phyloP scores from a whole-genome alignment of 2,329 filamentous ascomycete species.

The Phyllosticta citribraziliensis region DNA sequence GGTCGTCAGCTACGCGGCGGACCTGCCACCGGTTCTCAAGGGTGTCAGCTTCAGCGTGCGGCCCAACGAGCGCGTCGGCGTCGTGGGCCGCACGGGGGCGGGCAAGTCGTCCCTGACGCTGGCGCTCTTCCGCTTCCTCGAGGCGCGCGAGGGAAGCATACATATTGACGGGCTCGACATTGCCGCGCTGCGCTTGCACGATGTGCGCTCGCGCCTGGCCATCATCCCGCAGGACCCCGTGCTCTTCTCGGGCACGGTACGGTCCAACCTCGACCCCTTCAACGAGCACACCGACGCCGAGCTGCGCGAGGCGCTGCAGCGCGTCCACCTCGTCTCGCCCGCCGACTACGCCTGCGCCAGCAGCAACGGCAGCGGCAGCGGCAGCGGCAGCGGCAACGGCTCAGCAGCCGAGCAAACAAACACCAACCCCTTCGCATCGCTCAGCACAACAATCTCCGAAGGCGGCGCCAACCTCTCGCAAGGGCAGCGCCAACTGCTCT shows the following conservation, averaged over 20 bases:
- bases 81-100: conserved; percentile 64
- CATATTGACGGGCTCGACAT: conserved; percentile 67
- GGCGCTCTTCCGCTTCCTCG: conserved; percentile 68
- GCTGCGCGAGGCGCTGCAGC: conserved; percentile 57
- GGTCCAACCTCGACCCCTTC: conserved; percentile 70
- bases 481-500: conserved; percentile 17
- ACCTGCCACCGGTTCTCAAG: conserved; percentile 61
- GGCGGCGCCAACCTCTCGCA: conserved; percentile 15
- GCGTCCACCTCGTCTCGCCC: conserved; percentile 53
- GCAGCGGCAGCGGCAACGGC: neutral
- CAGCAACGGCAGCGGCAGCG: neutral
- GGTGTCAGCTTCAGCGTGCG: conserved; percentile 58
- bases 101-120: conserved; percentile 69
- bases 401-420: conserved; percentile 3
- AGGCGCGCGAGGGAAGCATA: conserved; percentile 38
- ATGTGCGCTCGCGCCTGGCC: conserved; percentile 62
- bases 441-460: conserved; percentile 13
- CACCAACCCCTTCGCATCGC: conserved; percentile 14
- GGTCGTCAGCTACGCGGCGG: conserved; percentile 60
- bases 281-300: conserved; percentile 58
- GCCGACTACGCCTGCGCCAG: neutral
- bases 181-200: conserved; percentile 58
- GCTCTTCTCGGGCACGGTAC: conserved; percentile 68
- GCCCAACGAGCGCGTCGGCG: conserved; percentile 52
- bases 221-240: conserved; percentile 81